These are phyloP conservation scores for Rutstroemia sp. DNA, from an alignment of 2,329 filamentous ascomycete genomes.

Conservation along the genomic window DNA sequence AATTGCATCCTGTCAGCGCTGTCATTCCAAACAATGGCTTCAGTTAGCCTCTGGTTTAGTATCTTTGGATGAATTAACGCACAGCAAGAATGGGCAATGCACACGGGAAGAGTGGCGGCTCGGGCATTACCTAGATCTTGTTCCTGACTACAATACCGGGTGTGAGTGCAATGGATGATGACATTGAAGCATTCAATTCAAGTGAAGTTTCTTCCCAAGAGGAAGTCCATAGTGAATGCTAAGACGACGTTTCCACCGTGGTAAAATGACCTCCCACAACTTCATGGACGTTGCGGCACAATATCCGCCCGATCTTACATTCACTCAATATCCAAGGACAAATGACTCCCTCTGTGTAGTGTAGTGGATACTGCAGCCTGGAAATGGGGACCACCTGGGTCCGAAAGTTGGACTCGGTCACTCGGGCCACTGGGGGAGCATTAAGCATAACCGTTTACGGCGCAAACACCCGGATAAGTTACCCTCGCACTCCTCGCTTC, in stretches of 20 bases:
- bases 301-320: too few species aligned
- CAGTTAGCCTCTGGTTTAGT: neutral
- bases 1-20: too few species aligned
- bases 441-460: too few species aligned
- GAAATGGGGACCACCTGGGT: neutral
- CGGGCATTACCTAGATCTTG: neutral
- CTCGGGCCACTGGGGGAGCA: too few species aligned
- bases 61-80: neutral
- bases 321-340: neutral
- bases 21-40: neutral
- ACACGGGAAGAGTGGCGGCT: neutral
- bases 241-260: too few species aligned
- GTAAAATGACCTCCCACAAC: too few species aligned
- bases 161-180: neutral
- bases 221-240: too few species aligned
- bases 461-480: too few species aligned
- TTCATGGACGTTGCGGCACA: too few species aligned
- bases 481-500: too few species aligned
- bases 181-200: too few species aligned
- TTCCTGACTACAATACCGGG: neutral
- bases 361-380: neutral
- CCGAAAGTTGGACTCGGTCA: neutral
- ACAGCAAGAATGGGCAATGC: neutral
- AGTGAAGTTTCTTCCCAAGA: too few species aligned
- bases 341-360: neutral